These are phyloP conservation scores for Paecilomyces sp. DNA, from an alignment of 2,329 filamentous ascomycete species.

Conservation along the genomic window DNA sequence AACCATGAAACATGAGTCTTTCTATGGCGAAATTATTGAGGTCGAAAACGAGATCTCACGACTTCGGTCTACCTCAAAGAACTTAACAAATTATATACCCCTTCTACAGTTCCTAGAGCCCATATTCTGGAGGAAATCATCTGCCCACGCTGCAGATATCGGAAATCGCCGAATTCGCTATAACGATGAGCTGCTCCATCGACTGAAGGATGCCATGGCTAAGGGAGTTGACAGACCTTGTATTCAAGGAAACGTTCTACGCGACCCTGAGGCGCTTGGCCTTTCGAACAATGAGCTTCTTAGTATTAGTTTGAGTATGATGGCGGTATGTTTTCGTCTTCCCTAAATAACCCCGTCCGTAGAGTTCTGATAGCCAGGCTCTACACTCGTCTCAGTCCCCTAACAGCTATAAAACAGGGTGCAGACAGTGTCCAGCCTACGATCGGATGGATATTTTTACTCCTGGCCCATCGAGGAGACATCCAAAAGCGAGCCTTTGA, in stretches of 20 bases:
- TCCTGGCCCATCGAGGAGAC: conserved; percentile 6
- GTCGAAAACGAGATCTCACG: conserved; percentile 7
- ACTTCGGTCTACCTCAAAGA: conserved; percentile 7
- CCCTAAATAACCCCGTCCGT: neutral
- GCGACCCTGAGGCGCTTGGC: conserved; percentile 5
- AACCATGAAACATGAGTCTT: no score
- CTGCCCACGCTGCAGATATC: conserved; percentile 3
- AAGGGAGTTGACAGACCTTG: conserved; percentile 5
- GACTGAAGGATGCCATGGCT: conserved; percentile 3
- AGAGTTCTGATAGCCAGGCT: no score
- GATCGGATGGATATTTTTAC: conserved; percentile 5
- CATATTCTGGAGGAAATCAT: neutral
- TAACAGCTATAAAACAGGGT: neutral
- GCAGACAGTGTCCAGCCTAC: conserved; percentile 5
- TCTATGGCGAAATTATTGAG: conserved; percentile 5
- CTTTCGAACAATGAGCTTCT: conserved; percentile 2
- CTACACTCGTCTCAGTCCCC: no score
- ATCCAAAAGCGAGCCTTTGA: conserved; percentile 8
- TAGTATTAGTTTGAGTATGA: conserved; percentile 7
- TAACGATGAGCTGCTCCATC: conserved; percentile 1
- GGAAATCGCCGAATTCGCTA: conserved; percentile 4
- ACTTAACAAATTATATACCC: conserved; percentile 9
- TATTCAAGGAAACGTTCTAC: conserved; percentile 6
- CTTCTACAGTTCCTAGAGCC: conserved; percentile 6
- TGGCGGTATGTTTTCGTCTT: conserved; percentile 2